phyloP scores from a whole-genome alignment of 768 basidiomycete genomes.

The Leccinum broughii region DNA sequence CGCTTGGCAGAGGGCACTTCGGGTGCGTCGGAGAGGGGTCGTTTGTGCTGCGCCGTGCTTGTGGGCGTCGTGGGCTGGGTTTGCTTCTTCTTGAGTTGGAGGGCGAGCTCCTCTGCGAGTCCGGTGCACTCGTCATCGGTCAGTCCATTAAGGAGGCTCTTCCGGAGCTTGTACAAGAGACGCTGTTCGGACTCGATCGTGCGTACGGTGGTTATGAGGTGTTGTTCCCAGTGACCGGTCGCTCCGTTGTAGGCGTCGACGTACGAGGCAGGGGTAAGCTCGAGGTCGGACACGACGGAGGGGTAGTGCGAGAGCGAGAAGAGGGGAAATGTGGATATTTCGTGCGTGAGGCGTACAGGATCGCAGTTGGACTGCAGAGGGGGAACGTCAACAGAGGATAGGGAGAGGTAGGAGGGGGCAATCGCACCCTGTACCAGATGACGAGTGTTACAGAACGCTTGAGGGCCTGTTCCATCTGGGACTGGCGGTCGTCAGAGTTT shows the following conservation, averaged over 20 bases:
- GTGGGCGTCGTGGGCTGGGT: constrained; percentile 6
- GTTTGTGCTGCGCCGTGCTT: constrained; percentile 25
- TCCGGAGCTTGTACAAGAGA: constrained; percentile 59
- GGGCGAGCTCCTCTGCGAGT: constrained; percentile 53
- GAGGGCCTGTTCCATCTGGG: constrained; percentile 38
- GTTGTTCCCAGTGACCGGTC: constrained; percentile 68
- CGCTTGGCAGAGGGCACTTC: constrained; percentile 32
- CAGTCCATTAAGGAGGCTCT: constrained; percentile 57
- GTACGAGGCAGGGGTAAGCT: constrained; percentile 50
- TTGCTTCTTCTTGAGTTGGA: constrained; percentile 39
- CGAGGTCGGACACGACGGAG: constrained; percentile 54
- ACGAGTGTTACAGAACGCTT: constrained; percentile 62
- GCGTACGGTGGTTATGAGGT: constrained; percentile 58
- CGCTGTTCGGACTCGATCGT: constrained; percentile 60
- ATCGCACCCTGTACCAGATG: constrained; percentile 65
- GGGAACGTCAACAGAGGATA: background rate
- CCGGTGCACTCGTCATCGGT: constrained; percentile 57
- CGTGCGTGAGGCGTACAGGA: constrained; percentile 58
- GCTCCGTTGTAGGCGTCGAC: constrained; percentile 59
- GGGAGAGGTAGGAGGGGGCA: background rate
- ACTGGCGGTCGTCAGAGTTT: constrained; percentile 26
- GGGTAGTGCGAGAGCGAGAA: constrained; percentile 58
- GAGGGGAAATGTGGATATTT: constrained; percentile 62
- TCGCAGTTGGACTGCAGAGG: constrained; percentile 45
- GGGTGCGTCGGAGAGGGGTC: constrained; percentile 22